A percentile compares a stretch with the other conserved stretches of the same genome.
Evolutionary conservation across 2,329 filamentous ascomycete species (phyloP).

Genomic region (Pseudogymnoascus sp.): DNA sequence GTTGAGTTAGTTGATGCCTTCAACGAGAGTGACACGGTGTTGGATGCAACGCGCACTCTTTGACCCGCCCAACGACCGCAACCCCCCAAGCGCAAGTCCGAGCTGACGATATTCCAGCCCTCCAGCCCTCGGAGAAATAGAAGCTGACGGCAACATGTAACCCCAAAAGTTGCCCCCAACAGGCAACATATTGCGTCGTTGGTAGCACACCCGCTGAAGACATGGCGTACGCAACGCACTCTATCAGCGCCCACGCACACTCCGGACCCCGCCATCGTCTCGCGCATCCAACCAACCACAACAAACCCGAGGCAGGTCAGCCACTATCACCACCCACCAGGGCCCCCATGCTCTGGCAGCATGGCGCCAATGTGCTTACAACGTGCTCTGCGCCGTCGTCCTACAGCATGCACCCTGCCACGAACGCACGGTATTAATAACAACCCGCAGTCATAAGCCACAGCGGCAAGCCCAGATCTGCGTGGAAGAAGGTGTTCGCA

Average conservation of each 20-base stretch:
- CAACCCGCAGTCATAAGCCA: background rate
- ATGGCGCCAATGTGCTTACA: conserved; percentile 7
- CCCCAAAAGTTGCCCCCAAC: background rate
- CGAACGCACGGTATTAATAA: conserved; percentile 2
- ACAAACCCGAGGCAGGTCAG: background rate
- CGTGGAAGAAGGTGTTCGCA: background rate
- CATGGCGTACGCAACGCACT: background rate
- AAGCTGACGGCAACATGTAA: background rate
- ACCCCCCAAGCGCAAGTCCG: background rate
- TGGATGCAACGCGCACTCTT: background rate
- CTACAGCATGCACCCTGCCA: conserved; percentile 4
- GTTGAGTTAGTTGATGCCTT: background rate
- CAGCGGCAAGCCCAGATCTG: background rate
- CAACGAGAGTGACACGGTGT: background rate
- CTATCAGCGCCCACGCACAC: background rate
- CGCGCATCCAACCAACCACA: conserved; percentile 1
- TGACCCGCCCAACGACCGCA: background rate
- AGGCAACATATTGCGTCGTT: background rate
- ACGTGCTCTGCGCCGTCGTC: background rate
- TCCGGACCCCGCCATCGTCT: background rate
- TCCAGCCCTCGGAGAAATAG: conserved; percentile 4
- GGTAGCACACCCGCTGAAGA: conserved; percentile 1
- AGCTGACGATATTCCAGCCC: background rate
- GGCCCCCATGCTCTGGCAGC: conserved; percentile 1
- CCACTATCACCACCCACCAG: background rate